These are phyloP conservation scores for Colletotrichum tabaci DNA, from an alignment of 2,329 filamentous ascomycete species.

Conservation along the genomic window DNA sequence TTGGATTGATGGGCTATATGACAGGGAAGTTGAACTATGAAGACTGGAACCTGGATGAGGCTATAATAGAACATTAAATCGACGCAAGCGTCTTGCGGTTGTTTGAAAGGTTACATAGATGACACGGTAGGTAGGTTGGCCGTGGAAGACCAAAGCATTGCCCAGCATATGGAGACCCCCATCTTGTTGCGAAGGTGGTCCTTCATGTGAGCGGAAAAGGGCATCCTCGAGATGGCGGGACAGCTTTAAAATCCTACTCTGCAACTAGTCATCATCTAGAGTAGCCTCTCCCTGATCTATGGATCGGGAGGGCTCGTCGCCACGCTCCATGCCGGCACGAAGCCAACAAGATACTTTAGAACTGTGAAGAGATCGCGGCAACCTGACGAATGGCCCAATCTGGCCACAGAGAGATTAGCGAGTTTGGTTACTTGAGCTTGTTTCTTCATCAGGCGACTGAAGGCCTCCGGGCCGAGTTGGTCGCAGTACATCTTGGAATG, in stretches of 20 bases:
- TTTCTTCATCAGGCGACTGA: neutral
- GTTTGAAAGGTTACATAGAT: too few species aligned
- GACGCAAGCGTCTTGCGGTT: neutral
- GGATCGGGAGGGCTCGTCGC: neutral
- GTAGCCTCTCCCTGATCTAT: neutral
- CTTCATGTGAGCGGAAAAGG: neutral
- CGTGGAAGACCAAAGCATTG: neutral
- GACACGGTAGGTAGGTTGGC: neutral
- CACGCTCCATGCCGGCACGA: neutral
- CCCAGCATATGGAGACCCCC: neutral
- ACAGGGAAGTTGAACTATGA: neutral
- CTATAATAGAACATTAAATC: neutral
- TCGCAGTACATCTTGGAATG: neutral
- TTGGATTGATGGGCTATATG: neutral
- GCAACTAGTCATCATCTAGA: neutral
- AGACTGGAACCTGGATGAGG: neutral
- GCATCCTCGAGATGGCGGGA: neutral
- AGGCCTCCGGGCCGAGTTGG: neutral
- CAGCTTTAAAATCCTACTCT: too few species aligned
- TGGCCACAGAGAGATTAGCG: neutral
- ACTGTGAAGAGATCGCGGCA: neutral
- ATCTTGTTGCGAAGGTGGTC: too few species aligned
- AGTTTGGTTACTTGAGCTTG: neutral
- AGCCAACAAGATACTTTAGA: too few species aligned
- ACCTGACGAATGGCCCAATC: neutral